Base-by-base conservation (phyloP, 352 stramenopile species). In the Phytophthora pini region DNA sequence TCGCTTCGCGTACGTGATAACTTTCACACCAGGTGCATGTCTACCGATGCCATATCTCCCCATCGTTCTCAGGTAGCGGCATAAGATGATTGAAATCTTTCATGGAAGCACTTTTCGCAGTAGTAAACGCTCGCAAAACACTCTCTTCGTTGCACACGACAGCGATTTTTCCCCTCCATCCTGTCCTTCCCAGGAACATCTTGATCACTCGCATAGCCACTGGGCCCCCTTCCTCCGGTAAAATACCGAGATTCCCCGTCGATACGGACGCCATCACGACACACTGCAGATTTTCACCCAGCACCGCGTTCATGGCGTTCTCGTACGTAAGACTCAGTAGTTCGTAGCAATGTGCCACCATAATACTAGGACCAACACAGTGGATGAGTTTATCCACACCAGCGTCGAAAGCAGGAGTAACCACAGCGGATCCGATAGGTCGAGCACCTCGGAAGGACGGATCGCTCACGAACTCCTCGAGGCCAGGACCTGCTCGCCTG, bases 201-300 rank as follows among this genome's bases (percentile, higher is more conserved):
- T 34, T 8, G 8, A 34, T 34, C 31, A 8, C 8, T 11, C 6
- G 31, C 8, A 34, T 8, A 34, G 31, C 31, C 31, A 34, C 31
- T 34, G 6, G 31, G 7, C 31, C 8, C 17, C 31, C 31, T 34
- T 34, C 31, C 31, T 12, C 31, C 29, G 31, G 31, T 34, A 34
- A 31, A 31, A 31, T 10, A 11, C 72, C 68, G n/a, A 87, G 59
- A 26, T 78, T 84, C 0, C 82, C 77, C 6, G 79, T 88, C 7
- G 82, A 85, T 11, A 88, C 78, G 8, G 82, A 87, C 26, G 72
- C 65, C 17, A 88, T 41, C 10, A 73, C 73, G 4, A 90, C 58
- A 34, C 70, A 83, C 40, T 63, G 5, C 9, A 82, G 61, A 9
- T 79, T 63, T 47, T 82, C 71, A 17, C 59, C 59, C n/a, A 72